These are phyloP conservation scores for Heliosperma pusillum DNA, from an alignment of 148 eudicot species.

Conservation along the genomic window DNA sequence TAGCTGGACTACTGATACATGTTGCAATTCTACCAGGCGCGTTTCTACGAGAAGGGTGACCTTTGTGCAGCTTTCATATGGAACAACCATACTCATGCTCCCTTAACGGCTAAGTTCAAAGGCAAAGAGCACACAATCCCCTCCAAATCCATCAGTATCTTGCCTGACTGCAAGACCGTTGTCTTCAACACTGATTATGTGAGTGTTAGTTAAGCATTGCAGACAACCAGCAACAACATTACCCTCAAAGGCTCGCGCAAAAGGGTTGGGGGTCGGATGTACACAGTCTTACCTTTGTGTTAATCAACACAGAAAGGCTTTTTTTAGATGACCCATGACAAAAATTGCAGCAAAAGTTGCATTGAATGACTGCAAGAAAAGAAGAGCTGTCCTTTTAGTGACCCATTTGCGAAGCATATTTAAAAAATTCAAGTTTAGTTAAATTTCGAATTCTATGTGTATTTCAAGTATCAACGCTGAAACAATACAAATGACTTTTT, in stretches of 20 bases:
- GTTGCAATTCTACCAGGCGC: constrained; percentile 32
- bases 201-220: constrained; percentile 38
- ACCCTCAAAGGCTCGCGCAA: too few species aligned
- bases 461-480: neutral
- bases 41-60: constrained; percentile 48
- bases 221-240: constrained; percentile 10
- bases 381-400: too few species aligned
- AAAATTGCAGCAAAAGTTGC: too few species aligned
- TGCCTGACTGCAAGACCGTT: constrained; percentile 83
- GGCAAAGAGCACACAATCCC: constrained; percentile 48
- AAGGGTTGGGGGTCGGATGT: too few species aligned
- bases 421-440: too few species aligned
- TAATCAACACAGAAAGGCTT: too few species aligned
- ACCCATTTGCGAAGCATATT: too few species aligned
- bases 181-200: constrained; percentile 63
- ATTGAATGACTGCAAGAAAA: too few species aligned
- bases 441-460: neutral
- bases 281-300: too few species aligned
- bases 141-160: constrained; percentile 66
- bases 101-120: constrained; percentile 40
- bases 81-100: constrained; percentile 45
- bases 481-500: neutral
- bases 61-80: constrained; percentile 70
- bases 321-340: too few species aligned
- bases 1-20: neutral